phyloP scores from a whole-genome alignment of 495 filamentous ascomycete species.

The Trichodelitschia bisporula region DNA sequence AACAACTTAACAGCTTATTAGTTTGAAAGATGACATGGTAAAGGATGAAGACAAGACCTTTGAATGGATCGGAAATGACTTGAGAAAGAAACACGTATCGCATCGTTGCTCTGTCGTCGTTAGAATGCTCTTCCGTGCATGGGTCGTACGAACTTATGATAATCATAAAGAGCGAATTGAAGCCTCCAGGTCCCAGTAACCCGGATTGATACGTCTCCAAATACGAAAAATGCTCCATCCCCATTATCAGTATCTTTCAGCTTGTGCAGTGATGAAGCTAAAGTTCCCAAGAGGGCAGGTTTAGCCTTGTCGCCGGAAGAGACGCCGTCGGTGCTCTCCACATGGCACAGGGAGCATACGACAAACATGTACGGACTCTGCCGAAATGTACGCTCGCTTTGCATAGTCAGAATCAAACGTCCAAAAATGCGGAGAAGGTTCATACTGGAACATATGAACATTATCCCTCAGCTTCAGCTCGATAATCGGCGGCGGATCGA shows the following conservation, averaged over 20 bases:
- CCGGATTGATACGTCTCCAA: conserved; percentile 73
- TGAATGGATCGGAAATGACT: conserved; percentile 29
- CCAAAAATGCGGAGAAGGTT: conserved; percentile 1
- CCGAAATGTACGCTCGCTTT: conserved; percentile 27
- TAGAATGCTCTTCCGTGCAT: neutral
- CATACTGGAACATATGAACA: conserved; percentile 50
- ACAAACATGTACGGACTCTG: conserved; percentile 71
- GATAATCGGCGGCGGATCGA: conserved; percentile 86
- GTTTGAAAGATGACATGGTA: conserved; percentile 7
- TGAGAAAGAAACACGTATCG: neutral
- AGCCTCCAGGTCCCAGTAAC: conserved; percentile 56
- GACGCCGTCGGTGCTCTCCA: too few relatives aligned
- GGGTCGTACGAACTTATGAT: conserved; percentile 32
- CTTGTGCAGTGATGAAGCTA: conserved; percentile 80
- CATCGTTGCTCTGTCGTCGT: neutral
- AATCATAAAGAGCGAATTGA: conserved; percentile 71
- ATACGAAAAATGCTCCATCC: conserved; percentile 96
- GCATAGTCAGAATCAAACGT: neutral
- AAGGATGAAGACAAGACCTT: conserved; percentile 21
- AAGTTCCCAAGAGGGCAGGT: conserved; percentile 39
- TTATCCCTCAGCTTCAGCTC: conserved; percentile 50
- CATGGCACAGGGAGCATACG: conserved; percentile 40
- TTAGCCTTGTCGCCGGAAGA: too few relatives aligned
- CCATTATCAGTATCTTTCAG: conserved; percentile 78
- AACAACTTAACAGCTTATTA: conserved; percentile 21